These are phyloP conservation scores for Fusarium nodosum DNA, from an alignment of 2,329 filamentous ascomycete species.

Conservation along the genomic window DNA sequence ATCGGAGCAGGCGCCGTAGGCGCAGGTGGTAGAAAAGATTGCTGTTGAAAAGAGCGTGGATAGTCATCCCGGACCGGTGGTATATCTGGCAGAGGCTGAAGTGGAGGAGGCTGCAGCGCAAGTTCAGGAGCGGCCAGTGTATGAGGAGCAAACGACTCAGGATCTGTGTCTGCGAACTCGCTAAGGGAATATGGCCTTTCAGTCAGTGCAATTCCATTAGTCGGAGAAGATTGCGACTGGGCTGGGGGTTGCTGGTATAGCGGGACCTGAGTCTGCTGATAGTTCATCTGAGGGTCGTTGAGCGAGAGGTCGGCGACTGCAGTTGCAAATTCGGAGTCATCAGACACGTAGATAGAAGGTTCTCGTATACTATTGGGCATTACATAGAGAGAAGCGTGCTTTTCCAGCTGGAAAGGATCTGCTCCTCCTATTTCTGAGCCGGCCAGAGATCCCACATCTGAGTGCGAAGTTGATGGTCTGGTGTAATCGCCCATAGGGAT, in stretches of 20 bases:
- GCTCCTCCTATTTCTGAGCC: constrained; percentile 68
- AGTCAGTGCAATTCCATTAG: constrained; percentile 34
- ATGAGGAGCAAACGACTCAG: constrained; percentile 54
- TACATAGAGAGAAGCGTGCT: constrained; percentile 70
- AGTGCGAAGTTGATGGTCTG: constrained; percentile 71
- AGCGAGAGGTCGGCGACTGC: constrained; percentile 53
- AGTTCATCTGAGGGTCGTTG: constrained; percentile 39
- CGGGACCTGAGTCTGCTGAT: constrained; percentile 41
- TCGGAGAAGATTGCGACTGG: constrained; percentile 25
- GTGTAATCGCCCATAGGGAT: constrained; percentile 61
- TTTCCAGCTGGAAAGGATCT: constrained; percentile 74
- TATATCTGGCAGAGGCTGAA: constrained; percentile 45
- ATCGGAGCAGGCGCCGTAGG: constrained; percentile 62
- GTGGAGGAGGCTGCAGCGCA: constrained; percentile 38
- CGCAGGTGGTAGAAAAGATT: constrained; percentile 52
- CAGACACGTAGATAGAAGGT: constrained; percentile 72
- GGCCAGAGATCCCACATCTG: constrained; percentile 67
- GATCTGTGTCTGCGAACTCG: constrained; percentile 59
- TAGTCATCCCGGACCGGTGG: constrained; percentile 35
- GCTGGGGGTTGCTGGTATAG: constrained; percentile 29
- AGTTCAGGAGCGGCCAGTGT: constrained; percentile 49
- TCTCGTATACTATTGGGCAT: constrained; percentile 61
- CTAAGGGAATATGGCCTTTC: constrained; percentile 57
- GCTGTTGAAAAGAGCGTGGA: constrained; percentile 30
- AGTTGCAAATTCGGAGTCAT: constrained; percentile 66